These are phyloP conservation scores for Leccinum disarticulatum DNA, from an alignment of 768 basidiomycete genomes.

Conservation along the genomic window DNA sequence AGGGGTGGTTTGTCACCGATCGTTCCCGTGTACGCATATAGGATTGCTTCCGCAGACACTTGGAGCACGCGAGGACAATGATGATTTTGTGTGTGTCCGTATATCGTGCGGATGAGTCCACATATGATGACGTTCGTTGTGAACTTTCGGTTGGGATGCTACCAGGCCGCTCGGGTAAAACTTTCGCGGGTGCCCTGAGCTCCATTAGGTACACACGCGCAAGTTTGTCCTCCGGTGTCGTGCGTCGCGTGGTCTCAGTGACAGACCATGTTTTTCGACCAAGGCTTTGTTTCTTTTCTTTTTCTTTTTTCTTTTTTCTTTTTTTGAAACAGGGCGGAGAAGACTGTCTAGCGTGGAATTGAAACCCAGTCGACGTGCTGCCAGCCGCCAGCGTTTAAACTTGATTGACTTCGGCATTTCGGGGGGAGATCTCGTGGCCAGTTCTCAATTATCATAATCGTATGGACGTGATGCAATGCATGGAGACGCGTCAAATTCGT, in stretches of 20 bases:
- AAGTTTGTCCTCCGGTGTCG: conserved; percentile 11
- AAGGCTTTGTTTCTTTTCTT: not conserved
- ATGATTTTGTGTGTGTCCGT: not conserved
- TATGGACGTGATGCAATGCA: not conserved
- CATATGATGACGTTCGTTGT: not conserved
- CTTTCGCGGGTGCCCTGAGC: conserved; percentile 24
- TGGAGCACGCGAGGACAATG: not conserved
- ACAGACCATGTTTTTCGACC: conserved; percentile 4
- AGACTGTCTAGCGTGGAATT: conserved; percentile 1
- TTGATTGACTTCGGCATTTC: conserved; percentile 23
- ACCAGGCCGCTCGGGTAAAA: conserved; percentile 8
- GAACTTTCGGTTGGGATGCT: not conserved
- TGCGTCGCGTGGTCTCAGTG: conserved; percentile 20
- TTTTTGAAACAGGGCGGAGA: conserved; percentile 26
- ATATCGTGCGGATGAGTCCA: not conserved
- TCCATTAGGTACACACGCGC: conserved; percentile 4
- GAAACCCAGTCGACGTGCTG: conserved; percentile 21
- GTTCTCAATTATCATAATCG: not conserved
- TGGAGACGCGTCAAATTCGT: conserved; percentile 23
- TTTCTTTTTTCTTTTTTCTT: too few species aligned
- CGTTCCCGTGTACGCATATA: not conserved
- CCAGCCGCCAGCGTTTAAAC: conserved; percentile 21
- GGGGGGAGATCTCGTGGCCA: conserved; percentile 7
- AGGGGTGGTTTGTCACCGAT: not conserved
- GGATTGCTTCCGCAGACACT: not conserved